Evolutionary conservation across 2,329 filamentous ascomycete species (phyloP), one percentile per base, ranked within the genome.

Genomic region (Colletotrichum aenigma): DNA sequence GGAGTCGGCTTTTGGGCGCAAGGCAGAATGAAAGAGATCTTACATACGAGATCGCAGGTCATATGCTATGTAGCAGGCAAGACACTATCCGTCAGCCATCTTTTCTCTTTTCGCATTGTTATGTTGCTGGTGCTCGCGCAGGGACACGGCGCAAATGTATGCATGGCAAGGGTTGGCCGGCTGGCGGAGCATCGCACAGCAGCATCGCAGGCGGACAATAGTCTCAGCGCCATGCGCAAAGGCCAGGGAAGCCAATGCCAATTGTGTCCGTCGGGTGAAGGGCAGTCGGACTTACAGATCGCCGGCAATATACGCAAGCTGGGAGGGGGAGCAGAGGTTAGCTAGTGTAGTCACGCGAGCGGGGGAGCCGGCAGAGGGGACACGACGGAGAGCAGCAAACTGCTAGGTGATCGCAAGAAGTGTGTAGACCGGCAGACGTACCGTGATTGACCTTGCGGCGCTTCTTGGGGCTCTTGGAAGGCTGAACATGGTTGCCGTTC

Each of bases 391-490:
- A 36, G 30, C 16, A 34, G 58, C 15, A 24, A 21, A 34, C 28
- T 32, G 58, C n/a, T 0, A 32, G n/a, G 48, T 21, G 30, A 24
- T 21, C 30, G 76, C 26, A 61, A 2, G 76, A 67, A 75, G 78
- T 76, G 74, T 78, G 78, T n/a, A n/a, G 73, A 77, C 79, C 81
- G 74, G 43, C 10, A 52, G 79, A 86, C 93, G 87, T 91, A 96
- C 94, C 94, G 87, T 96, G 94, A 88, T 96, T 96, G 80, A 96
- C 94, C 88, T 96, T 96, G 88, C 94, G 94, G 87, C 94, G 91
- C 89, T 96, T 96, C 88, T 95, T 96, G 65, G 93, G 93, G 83
- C 92, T 94, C 85, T 90, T 89, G 43, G 48, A 66, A 43, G 70
- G 36, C 32, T 68, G 70, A 38, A 34, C 64, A 79, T 86, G 79